Percentiles rank a stretch among this genome's conserved stretches.
Evolutionary conservation across 345 rosid genomes (phyloP).

Genomic region (Abelmoschus esculentus): DNA sequence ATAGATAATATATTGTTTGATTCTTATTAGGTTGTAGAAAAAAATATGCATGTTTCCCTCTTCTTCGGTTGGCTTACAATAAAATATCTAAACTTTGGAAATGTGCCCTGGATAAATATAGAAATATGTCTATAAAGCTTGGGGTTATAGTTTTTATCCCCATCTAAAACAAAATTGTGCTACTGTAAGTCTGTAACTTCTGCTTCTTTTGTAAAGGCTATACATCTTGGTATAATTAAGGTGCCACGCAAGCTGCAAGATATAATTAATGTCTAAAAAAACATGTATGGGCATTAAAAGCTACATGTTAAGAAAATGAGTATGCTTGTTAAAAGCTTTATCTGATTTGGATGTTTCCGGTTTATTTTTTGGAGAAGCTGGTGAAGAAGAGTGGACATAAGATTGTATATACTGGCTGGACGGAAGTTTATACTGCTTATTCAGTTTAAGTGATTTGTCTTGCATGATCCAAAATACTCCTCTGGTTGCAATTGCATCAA

Average conservation of each 20-base stretch:
- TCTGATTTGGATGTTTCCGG: not conserved
- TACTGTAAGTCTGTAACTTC: not conserved
- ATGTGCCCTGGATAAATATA: too few species aligned
- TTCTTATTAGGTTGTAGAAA: not conserved
- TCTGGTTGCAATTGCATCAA: slow-evolving; percentile 7
- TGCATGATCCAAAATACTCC: not conserved
- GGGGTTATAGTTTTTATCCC: not conserved
- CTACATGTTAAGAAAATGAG: not conserved
- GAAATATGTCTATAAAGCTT: not conserved
- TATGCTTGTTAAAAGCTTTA: not conserved
- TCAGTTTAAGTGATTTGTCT: not conserved
- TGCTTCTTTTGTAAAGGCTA: not conserved
- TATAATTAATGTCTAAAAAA: not conserved
- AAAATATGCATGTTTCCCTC: too few species aligned
- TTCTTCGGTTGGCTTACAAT: not conserved
- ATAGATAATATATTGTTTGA: not conserved
- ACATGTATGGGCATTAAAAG: not conserved
- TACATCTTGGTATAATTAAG: too few species aligned
- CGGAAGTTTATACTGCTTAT: not conserved
- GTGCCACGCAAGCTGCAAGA: not conserved
- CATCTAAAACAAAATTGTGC: not conserved
- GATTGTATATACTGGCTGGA: not conserved
- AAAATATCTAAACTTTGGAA: not conserved
- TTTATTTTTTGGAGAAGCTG: not conserved
- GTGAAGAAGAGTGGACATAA: not conserved